phyloP scores from a whole-genome alignment of 2,329 filamentous ascomycete species.

The Ophiostoma novo-ulmi region DNA sequence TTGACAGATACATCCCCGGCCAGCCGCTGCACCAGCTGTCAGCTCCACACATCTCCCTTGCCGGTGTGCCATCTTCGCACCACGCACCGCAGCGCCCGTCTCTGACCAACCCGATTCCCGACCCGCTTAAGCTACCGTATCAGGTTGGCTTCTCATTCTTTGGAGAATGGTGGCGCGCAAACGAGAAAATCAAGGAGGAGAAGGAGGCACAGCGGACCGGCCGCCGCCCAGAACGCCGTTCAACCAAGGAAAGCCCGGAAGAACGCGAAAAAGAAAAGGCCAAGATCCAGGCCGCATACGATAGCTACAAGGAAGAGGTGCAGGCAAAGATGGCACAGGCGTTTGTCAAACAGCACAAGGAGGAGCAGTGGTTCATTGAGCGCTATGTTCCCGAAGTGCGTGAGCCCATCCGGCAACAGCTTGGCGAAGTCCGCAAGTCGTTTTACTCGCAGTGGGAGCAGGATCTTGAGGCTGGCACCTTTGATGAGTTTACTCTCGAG shows the following conservation, averaged over 20 bases:
- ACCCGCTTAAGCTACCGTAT: conserved; percentile 67
- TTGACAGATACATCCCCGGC: conserved; percentile 79
- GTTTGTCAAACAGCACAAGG: conserved; percentile 89
- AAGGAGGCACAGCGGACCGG: conserved; percentile 67
- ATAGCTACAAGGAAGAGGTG: conserved; percentile 62
- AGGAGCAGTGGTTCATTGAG: conserved; percentile 97
- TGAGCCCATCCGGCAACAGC: conserved; percentile 65
- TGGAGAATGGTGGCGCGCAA: conserved; percentile 79
- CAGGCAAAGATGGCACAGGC: conserved; percentile 75
- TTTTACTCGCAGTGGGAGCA: conserved; percentile 84
- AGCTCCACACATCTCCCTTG: conserved; percentile 55
- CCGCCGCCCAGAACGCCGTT: conserved; percentile 60
- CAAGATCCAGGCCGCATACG: conserved; percentile 67
- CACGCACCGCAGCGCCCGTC: conserved; percentile 52
- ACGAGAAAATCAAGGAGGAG: conserved; percentile 77
- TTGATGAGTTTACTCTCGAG: conserved; percentile 92
- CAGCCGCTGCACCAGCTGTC: conserved; percentile 48
- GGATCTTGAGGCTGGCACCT: conserved; percentile 76
- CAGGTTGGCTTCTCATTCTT: conserved; percentile 84
- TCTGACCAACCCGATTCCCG: conserved; percentile 60
- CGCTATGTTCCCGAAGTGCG: conserved; percentile 82
- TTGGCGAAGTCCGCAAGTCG: conserved; percentile 73
- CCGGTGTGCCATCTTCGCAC: conserved; percentile 65
- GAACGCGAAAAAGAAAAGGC: conserved; percentile 74
- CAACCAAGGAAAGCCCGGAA: conserved; percentile 61